These are phyloP conservation scores for Picea engelmannii DNA, from an alignment of 83 land plant species.

Conservation along the genomic window DNA sequence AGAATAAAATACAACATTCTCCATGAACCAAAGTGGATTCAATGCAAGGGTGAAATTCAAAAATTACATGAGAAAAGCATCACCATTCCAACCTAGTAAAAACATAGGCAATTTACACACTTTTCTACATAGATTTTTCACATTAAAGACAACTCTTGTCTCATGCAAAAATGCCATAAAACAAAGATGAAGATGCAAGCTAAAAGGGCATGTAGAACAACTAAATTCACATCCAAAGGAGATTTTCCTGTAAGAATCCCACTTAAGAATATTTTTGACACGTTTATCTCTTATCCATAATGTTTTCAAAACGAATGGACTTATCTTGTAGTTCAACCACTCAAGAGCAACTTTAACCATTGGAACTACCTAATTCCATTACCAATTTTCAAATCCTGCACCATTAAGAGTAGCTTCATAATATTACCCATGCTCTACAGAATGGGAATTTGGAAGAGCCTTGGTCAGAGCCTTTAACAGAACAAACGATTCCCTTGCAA, in stretches of 20 bases:
- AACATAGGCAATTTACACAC: too few species aligned
- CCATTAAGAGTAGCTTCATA: conserved; percentile 14
- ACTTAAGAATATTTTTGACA: not conserved
- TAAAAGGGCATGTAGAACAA: conserved; percentile 69
- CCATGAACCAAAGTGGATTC: too few species aligned
- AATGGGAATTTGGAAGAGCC: conserved; percentile 66
- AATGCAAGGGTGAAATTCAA: too few species aligned
- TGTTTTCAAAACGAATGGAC: conserved; percentile 25
- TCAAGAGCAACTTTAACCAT: conserved; percentile 71
- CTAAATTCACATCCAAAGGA: conserved; percentile 59
- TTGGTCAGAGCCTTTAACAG: conserved; percentile 64
- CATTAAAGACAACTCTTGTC: too few species aligned
- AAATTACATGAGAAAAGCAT: too few species aligned
- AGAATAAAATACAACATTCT: too few species aligned
- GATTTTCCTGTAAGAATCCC: not conserved
- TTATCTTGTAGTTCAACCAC: conserved; percentile 56
- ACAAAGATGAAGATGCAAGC: not conserved
- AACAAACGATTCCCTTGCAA: conserved; percentile 69
- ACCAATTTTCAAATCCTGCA: not conserved
- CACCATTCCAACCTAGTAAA: too few species aligned
- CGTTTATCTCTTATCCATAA: conserved; percentile 4
- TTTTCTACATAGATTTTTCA: too few species aligned
- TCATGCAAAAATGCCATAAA: too few species aligned
- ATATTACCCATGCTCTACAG: conserved; percentile 12
- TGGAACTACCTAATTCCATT: conserved; percentile 44